phyloP scores from a whole-genome alignment of 495 filamentous ascomycete species.

The Tuber umbilicatum region DNA sequence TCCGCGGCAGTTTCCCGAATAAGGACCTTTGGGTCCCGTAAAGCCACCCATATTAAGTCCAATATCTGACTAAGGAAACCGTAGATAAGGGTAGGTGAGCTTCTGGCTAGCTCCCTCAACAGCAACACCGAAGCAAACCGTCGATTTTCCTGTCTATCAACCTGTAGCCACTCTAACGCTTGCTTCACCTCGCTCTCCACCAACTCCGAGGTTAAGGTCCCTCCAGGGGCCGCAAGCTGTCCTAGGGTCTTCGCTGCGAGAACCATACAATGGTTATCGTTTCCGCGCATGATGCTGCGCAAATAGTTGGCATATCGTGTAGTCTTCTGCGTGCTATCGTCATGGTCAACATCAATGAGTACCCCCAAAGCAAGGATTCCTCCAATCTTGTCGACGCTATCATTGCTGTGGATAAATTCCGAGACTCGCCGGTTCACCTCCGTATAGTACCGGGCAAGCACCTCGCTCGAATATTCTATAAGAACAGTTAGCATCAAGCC shows the following conservation, averaged over 20 bases:
- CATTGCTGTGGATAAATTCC: slow-evolving; percentile 69
- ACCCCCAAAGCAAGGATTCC: slow-evolving; percentile 86
- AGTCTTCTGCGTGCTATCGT: slow-evolving; percentile 88
- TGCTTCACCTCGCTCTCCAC: slow-evolving; percentile 95
- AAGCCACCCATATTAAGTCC: slow-evolving; percentile 88
- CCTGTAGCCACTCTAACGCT: slow-evolving; percentile 89
- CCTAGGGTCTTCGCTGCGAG: slow-evolving; percentile 81
- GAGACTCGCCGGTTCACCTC: slow-evolving; percentile 60
- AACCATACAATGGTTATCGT: slow-evolving; percentile 78
- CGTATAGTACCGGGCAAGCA: slow-evolving; percentile 60
- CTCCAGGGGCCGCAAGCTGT: slow-evolving; percentile 81
- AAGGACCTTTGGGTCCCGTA: slow-evolving; percentile 78
- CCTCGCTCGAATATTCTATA: slow-evolving; percentile 58
- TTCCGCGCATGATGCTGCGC: slow-evolving; percentile 77
- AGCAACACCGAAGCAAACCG: slow-evolving; percentile 87
- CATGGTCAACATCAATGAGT: slow-evolving; percentile 90
- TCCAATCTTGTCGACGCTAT: slow-evolving; percentile 79
- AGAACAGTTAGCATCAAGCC: slow-evolving; percentile 11
- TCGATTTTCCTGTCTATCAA: slow-evolving; percentile 85
- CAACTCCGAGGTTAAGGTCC: slow-evolving; percentile 87
- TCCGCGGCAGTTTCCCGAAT: slow-evolving; percentile 89
- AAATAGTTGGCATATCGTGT: slow-evolving; percentile 86
- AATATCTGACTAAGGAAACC: slow-evolving; percentile 83
- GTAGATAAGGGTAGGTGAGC: slow-evolving; percentile 89
- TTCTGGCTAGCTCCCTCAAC: slow-evolving; percentile 78